These are phyloP conservation scores for Hypoxylon sp. DNA, from an alignment of 2,329 filamentous ascomycete genomes.

Conservation along the genomic window DNA sequence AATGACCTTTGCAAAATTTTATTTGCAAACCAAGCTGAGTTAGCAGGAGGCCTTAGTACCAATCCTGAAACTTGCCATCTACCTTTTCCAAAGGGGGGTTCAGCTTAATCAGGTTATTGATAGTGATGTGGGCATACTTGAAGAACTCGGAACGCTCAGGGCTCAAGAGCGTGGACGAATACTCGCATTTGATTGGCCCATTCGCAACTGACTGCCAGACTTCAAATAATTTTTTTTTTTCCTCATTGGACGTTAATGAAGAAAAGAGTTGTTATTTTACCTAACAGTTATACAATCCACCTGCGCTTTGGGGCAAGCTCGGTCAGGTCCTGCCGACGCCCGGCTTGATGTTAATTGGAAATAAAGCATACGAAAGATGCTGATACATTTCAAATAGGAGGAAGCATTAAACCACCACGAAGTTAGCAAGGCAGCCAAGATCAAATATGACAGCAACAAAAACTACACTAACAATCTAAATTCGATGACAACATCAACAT, in stretches of 20 bases:
- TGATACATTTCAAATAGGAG: slow-evolving; percentile 7
- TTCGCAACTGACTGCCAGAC: slow-evolving; percentile 4
- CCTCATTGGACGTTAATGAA: slow-evolving; percentile 14
- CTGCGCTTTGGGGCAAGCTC: slow-evolving; percentile 25
- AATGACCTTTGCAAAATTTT: background rate
- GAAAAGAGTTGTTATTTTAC: slow-evolving; percentile 24
- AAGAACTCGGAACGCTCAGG: slow-evolving; percentile 4
- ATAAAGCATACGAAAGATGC: slow-evolving; percentile 1
- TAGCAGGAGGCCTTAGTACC: slow-evolving; percentile 3
- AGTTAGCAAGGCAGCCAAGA: no score
- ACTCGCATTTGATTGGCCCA: slow-evolving; percentile 22
- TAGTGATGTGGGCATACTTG: slow-evolving; percentile 1
- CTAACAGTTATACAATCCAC: slow-evolving; percentile 25
- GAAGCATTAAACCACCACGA: background rate
- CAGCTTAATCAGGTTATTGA: slow-evolving; percentile 5
- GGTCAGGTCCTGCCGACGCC: slow-evolving; percentile 11
- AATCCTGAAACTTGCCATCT: slow-evolving; percentile 7
- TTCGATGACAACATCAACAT: background rate
- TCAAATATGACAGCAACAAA: no score
- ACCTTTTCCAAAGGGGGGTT: slow-evolving; percentile 21
- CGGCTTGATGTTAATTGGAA: slow-evolving; percentile 12
- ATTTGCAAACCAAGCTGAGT: slow-evolving; percentile 4
- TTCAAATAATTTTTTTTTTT: slow-evolving; percentile 14
- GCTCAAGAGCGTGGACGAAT: slow-evolving; percentile 30
- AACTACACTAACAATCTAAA: no score